These are phyloP conservation scores for Linnemannia exigua DNA, from an alignment of 192 early-diverging fungal species.

Conservation along the genomic window DNA sequence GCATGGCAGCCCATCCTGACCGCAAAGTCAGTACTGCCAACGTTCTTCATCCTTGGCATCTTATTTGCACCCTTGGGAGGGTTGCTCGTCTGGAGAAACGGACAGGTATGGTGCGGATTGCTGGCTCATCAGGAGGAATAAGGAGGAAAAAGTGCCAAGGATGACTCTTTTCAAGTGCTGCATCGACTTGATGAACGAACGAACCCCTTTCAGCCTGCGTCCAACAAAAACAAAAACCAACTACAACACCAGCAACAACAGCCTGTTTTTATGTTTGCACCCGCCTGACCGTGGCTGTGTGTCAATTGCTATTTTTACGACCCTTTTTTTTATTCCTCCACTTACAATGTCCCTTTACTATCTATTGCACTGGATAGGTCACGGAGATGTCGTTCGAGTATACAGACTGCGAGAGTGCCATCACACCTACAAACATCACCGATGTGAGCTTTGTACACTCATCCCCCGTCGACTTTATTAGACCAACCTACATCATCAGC, in stretches of 20 bases:
- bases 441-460: constrained; percentile 35
- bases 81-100: constrained; percentile 84
- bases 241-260: too few species aligned
- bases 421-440: constrained; percentile 1
- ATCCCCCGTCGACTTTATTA: constrained; percentile 11
- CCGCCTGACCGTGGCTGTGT: constrained; percentile 7
- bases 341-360: background rate
- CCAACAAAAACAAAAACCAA: background rate
- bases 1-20: constrained; percentile 99
- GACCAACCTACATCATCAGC: constrained; percentile 22
- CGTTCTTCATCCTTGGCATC: constrained; percentile 94
- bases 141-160: background rate
- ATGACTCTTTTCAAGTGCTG: background rate
- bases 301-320: background rate
- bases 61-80: constrained; percentile 96
- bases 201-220: background rate
- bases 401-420: constrained; percentile 48
- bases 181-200: background rate
- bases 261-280: background rate
- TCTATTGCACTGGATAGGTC: constrained; percentile 39
- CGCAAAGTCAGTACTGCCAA: constrained; percentile 95
- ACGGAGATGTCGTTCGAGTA: constrained; percentile 66
- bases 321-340: background rate
- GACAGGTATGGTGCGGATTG: constrained; percentile 75
- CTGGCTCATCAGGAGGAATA: background rate